phyloP scores from a whole-genome alignment of 2,329 filamentous ascomycete genomes.

The Parascedosporium putredinis region DNA sequence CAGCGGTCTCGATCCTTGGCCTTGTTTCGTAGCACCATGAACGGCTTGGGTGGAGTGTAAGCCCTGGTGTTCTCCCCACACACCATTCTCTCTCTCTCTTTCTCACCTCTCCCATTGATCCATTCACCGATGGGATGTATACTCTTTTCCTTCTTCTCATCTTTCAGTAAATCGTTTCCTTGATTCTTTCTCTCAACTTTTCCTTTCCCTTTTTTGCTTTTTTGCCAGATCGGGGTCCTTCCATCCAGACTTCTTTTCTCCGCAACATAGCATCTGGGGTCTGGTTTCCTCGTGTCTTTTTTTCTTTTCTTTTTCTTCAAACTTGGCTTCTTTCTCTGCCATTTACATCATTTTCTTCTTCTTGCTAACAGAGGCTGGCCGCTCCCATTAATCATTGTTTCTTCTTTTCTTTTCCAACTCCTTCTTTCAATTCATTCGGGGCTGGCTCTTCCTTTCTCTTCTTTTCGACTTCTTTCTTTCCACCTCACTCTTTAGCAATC shows the following conservation, averaged over 20 bases:
- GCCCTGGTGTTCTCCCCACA: too few species aligned
- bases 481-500: too few species aligned
- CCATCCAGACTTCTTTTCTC: background rate
- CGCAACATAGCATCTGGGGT: background rate
- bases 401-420: background rate
- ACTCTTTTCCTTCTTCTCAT: too few species aligned
- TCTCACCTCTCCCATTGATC: background rate
- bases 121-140: background rate
- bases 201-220: background rate
- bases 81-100: background rate
- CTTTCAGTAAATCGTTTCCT: too few species aligned
- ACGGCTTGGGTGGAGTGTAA: background rate
- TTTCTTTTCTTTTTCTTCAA: background rate
- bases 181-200: too few species aligned
- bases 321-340: background rate
- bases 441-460: slow-evolving; percentile 1
- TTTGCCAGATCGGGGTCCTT: background rate
- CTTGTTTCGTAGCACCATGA: slow-evolving; percentile 3
- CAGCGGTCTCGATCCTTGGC: background rate
- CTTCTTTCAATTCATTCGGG: background rate
- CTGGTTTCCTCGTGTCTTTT: background rate
- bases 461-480: background rate
- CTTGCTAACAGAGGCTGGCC: background rate
- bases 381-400: background rate
- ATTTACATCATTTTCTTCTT: background rate